phyloP scores from a whole-genome alignment of 352 stramenopile genomes.

The Globisporangium viniferum region DNA sequence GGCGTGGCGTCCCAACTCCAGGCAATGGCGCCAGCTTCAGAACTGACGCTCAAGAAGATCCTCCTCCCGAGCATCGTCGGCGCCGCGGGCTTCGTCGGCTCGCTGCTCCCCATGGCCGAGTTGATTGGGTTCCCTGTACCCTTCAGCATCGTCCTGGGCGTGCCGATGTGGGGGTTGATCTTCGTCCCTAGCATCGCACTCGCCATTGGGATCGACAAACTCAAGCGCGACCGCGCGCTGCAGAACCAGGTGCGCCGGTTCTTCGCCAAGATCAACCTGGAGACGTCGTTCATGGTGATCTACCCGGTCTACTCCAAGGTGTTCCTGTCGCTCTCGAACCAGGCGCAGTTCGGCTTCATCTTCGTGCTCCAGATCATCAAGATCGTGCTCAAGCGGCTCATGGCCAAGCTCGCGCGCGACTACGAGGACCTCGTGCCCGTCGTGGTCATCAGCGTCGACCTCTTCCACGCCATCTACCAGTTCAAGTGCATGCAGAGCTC shows the following conservation, averaged over 20 bases:
- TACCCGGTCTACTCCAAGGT: conserved; percentile 1
- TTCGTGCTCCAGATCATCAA: conserved; percentile 7
- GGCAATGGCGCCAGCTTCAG: neutral
- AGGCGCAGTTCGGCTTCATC: neutral
- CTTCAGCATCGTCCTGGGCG: neutral
- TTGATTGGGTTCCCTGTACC: neutral
- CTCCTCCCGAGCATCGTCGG: neutral
- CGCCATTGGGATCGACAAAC: neutral
- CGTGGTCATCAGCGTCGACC: neutral
- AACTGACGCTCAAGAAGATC: neutral
- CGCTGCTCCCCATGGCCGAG: neutral
- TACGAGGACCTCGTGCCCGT: conserved; percentile 3
- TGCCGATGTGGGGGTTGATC: neutral
- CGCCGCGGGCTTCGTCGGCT: neutral
- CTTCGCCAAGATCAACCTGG: conserved; percentile 3
- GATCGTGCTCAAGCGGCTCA: neutral
- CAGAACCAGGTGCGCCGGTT: neutral
- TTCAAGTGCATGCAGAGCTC: conserved; percentile 13
- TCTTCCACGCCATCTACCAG: conserved; percentile 10
- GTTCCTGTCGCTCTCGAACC: neutral
- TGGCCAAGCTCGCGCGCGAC: neutral
- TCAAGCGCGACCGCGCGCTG: neutral
- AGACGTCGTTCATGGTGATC: conserved; percentile 5
- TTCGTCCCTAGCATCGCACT: neutral
- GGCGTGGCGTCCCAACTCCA: neutral